Percentiles rank a stretch among this genome's conserved stretches.
These are phyloP conservation scores for Microstroma glucosiphilum DNA, from an alignment of 1,284 basidiomycete genomes.

Conservation along the genomic window DNA sequence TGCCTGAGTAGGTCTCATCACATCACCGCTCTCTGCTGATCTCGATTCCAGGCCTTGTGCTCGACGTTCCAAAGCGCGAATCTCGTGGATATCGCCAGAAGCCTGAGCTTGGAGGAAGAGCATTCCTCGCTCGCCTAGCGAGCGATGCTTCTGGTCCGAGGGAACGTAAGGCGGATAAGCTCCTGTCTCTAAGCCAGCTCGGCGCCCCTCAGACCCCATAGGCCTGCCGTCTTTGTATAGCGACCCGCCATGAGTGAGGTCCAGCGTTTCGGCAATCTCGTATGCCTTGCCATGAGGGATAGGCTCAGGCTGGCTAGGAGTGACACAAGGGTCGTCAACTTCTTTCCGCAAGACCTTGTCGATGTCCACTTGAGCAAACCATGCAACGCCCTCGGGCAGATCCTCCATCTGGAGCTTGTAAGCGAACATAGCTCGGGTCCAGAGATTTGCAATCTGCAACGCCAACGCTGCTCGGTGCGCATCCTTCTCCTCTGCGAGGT, in stretches of 20 bases:
- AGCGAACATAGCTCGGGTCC: conserved; percentile 88
- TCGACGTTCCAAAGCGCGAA: conserved; percentile 38
- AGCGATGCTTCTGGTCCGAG: conserved; percentile 38
- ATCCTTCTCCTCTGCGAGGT: conserved; percentile 83
- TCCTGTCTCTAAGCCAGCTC: neutral
- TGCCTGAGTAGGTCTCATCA: neutral
- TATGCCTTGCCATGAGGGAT: conserved; percentile 81
- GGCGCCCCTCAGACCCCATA: conserved; percentile 10
- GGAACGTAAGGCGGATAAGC: conserved; percentile 21
- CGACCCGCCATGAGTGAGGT: conserved; percentile 47
- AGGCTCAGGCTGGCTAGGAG: conserved; percentile 77
- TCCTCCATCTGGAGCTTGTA: conserved; percentile 91
- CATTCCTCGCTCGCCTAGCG: conserved; percentile 36
- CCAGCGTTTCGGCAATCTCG: conserved; percentile 65
- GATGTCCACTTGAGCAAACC: conserved; percentile 94
- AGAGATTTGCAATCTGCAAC: conserved; percentile 88
- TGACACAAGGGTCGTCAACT: conserved; percentile 89
- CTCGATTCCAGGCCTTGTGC: conserved; percentile 11
- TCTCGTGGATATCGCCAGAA: conserved; percentile 40
- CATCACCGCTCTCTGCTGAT: neutral
- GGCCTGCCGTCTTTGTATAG: conserved; percentile 24
- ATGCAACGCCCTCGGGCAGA: conserved; percentile 77
- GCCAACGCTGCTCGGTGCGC: conserved; percentile 83
- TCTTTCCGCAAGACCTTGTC: conserved; percentile 90
- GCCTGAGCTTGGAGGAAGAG: conserved; percentile 47